phyloP scores from a whole-genome alignment of 2,329 filamentous ascomycete species.

The Chaetomiaceae sp. region DNA sequence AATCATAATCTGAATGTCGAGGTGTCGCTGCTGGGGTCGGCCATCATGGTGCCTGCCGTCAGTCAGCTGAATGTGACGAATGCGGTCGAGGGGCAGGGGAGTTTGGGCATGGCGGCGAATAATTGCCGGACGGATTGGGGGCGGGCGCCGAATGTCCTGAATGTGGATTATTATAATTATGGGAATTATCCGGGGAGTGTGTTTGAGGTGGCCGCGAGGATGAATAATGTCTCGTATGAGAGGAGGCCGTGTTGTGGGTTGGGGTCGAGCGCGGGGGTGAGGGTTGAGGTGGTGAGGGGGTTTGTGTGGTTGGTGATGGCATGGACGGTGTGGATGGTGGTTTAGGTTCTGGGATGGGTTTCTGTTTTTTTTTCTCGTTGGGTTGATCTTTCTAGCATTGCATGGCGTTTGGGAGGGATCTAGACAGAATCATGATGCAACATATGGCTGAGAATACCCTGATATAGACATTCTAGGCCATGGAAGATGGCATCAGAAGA shows the following conservation, averaged over 20 bases:
- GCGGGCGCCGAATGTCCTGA: constrained; percentile 69
- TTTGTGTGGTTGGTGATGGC: constrained; percentile 12
- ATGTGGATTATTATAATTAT: constrained; percentile 81
- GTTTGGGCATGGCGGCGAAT: constrained; percentile 59
- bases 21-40: constrained; percentile 60
- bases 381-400: constrained; percentile 14
- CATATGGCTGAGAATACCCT: neutral
- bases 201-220: constrained; percentile 65
- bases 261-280: constrained; percentile 47
- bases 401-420: constrained; percentile 20
- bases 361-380: neutral
- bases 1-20: constrained; percentile 90
- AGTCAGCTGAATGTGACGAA: constrained; percentile 70
- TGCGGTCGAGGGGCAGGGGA: constrained; percentile 58
- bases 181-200: constrained; percentile 65
- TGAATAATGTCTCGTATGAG: constrained; percentile 70
- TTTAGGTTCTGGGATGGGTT: constrained; percentile 1
- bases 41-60: constrained; percentile 67
- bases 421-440: neutral
- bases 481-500: neutral
- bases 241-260: constrained; percentile 52
- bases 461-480: neutral
- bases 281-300: constrained; percentile 31
- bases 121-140: constrained; percentile 61
- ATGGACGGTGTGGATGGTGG: constrained; percentile 18